Percentiles rank a stretch among this genome's conserved stretches.
These are phyloP conservation scores for Podospora didyma DNA, from an alignment of 495 filamentous ascomycete species.

Conservation along the genomic window DNA sequence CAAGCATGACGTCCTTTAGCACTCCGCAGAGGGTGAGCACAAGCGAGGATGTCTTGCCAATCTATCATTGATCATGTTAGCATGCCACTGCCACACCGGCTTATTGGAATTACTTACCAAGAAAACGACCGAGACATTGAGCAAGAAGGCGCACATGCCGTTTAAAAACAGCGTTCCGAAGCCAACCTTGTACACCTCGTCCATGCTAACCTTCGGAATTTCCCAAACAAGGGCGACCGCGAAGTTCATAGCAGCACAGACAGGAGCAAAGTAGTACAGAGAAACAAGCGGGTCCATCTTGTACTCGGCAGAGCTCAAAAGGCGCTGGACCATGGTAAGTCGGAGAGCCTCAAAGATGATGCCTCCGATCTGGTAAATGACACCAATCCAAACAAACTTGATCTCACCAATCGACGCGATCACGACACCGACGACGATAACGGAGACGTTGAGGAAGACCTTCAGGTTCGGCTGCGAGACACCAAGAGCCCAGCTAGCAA, in stretches of 20 bases:
- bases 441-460: slow-evolving; percentile 77
- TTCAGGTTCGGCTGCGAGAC: slow-evolving; percentile 72
- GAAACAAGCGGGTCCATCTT: slow-evolving; percentile 98
- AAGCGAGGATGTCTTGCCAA: slow-evolving; percentile 93
- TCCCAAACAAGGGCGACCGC: slow-evolving; percentile 75
- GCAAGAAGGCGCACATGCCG: slow-evolving; percentile 75
- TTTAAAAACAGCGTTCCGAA: slow-evolving; percentile 72
- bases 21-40: slow-evolving; percentile 97
- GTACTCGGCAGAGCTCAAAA: slow-evolving; percentile 85
- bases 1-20: slow-evolving; percentile 96
- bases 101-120: slow-evolving; percentile 56
- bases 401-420: slow-evolving; percentile 92
- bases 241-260: slow-evolving; percentile 88
- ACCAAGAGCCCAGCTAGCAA: slow-evolving; percentile 79
- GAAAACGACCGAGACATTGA: slow-evolving; percentile 94
- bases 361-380: slow-evolving; percentile 81
- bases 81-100: not conserved
- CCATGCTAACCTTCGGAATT: slow-evolving; percentile 63
- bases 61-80: slow-evolving; percentile 54
- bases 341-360: slow-evolving; percentile 87
- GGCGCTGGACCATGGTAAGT: slow-evolving; percentile 84
- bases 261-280: slow-evolving; percentile 92
- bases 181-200: slow-evolving; percentile 71
- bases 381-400: slow-evolving; percentile 80
- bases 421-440: slow-evolving; percentile 86